Base-by-base conservation (phyloP, 768 basidiomycete genomes). In the Hypholoma sublateritium region DNA sequence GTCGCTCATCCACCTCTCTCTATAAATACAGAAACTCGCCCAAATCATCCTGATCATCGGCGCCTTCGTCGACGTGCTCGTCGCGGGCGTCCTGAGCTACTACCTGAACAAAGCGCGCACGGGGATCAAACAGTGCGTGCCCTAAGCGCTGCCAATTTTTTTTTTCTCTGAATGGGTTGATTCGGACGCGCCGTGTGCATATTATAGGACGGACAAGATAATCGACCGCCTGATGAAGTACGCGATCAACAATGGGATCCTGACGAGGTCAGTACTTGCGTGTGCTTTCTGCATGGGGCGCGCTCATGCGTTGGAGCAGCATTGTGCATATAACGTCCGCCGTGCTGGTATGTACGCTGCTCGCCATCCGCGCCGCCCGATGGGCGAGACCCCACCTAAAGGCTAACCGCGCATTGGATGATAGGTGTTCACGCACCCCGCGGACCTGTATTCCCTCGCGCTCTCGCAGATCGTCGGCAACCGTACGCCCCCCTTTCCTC, bases 161-260 rank as follows among this genome's bases (percentile, higher is more conserved):
- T n/a, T 12, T 8, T 7, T n/a, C 17, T 1, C 32, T 11, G 5
- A 22, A 36, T 24, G 28, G 16, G 14, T n/a, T 22, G 11, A 50
- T n/a, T 13, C 28, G 13, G 9, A 41, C n/a, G 16, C 3, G 24
- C 2, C 34, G 5, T n/a, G n/a, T n/a, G n/a, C n/a, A n/a, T n/a
- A n/a, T n/a, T n/a, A 6, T 28, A 59, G 58, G 42, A 59, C 58
- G 1, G 53, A 59, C 36, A 59, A 50, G n/a, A 28, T 59, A 5
- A 54, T 59, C 19, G 53, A 59, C 48, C 46, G 47, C 5, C 21
- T 59, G 9, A 59, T 55, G 47, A 59, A 36, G 14, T 59, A 59
- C 5, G 36, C 58, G 13, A 59, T 59, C 21, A 59, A 59, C 12
- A 59, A 59, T 21, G 58, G 58, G 32, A 50, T 59, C 6, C 24